Evolutionary conservation across 2,329 filamentous ascomycete species (phyloP), one percentile per base, ranked within the genome.

Genomic region (Cyclaneusma minus): DNA sequence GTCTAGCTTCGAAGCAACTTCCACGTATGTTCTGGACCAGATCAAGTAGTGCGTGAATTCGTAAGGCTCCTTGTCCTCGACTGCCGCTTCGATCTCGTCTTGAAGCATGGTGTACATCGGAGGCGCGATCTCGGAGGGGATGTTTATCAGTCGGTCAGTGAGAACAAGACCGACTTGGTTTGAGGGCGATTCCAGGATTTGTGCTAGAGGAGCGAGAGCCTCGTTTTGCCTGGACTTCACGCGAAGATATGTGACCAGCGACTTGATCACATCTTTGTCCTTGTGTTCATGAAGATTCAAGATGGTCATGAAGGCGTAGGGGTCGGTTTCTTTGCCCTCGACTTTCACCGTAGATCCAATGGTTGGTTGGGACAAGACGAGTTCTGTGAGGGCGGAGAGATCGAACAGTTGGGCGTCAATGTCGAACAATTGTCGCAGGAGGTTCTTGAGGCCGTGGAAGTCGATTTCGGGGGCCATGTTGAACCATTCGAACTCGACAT

Each of bases 401-500:
- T 95, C 78, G 58, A 94, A 83, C 16, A 91, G 62, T 33, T 76
- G 66, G 24, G 78, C 67, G 55, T 98, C 89, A 28, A 80, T 70
- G 51, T 95, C 89, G 50, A 98, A 75, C 21, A 98, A 70, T 52
- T 98, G 89, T 33, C 87, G 79, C 32, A 94, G 55, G 6, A 98
- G 70, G 7, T 72, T 77, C 52, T 94, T 94, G 41, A 91, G 68
- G 31, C 89, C 89, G 54, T 95, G 87, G 53, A 95, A 95, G 53
- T 98, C 89, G 42, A 92, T 66, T 6, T 79, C 71, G 2, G 80
- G 64, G 42, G 89, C 77, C 35, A 87, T 92, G 55, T 94, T 91
- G 59, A 95, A 98, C 80, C 84, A 95, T 58, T 98, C 89, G 45
- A 98, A 98, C 38, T 95, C 87, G 31, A 95, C 84, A 47, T 95